Conservation (phyloP, 78 protist genomes). For the slime mould (Dictyostelium discoideum) region DNA sequence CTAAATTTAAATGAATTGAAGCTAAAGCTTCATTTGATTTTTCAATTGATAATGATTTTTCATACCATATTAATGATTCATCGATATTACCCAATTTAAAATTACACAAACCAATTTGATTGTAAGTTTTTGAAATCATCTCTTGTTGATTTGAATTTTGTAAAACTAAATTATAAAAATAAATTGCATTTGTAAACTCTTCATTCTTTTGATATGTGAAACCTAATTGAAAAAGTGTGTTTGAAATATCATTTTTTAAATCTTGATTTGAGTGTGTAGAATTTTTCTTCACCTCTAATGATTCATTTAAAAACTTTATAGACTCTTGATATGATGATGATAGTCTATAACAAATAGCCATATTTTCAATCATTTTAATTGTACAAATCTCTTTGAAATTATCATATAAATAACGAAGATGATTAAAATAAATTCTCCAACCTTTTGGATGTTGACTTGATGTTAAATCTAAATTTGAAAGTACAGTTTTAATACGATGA, state of each 20-base stretch:
- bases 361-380: not conserved
- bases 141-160: not conserved
- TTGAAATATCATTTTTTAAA: not conserved
- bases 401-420: not conserved
- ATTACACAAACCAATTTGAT: conserved; percentile 2
- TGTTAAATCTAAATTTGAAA: not conserved
- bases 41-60: not conserved
- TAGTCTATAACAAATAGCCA: not conserved
- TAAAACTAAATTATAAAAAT: not conserved
- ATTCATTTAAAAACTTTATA: not conserved
- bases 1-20: conserved; percentile 10
- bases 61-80: not conserved
- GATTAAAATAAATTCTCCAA: conserved; percentile 14
- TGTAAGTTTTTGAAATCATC: not conserved
- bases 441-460: conserved; percentile 2
- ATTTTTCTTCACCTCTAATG: not conserved
- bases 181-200: not conserved
- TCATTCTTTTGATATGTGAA: not conserved
- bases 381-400: not conserved
- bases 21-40: not conserved
- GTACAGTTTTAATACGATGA: not conserved
- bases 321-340: not conserved
- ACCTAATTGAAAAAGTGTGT: not conserved
- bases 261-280: not conserved
- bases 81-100: not conserved